These are phyloP conservation scores for Emergomyces orientalis DNA, from an alignment of 2,329 filamentous ascomycete species.

Conservation along the genomic window DNA sequence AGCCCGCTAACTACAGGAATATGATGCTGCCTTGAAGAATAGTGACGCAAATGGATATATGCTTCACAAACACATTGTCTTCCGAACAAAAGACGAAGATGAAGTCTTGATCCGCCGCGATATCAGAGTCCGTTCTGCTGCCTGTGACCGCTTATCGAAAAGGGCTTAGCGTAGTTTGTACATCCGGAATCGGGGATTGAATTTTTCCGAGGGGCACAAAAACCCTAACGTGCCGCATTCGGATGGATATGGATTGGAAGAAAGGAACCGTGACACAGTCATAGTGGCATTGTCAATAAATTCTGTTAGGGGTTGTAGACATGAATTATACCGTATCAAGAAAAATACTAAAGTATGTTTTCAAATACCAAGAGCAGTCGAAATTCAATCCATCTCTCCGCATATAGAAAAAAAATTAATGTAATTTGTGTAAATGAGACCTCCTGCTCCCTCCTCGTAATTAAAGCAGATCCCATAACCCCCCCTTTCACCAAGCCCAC, in stretches of 20 bases:
- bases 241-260: too few species aligned
- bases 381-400: slow-evolving; percentile 5
- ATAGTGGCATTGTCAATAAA: background rate
- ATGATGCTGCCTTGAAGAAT: background rate
- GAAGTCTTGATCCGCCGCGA: background rate
- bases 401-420: slow-evolving; percentile 10
- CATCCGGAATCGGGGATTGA: background rate
- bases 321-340: background rate
- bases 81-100: background rate
- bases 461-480: slow-evolving; percentile 8
- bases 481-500: slow-evolving; percentile 44
- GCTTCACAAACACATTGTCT: background rate
- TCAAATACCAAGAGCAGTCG: background rate
- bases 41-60: background rate
- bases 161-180: background rate
- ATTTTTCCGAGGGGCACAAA: too few species aligned
- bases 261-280: too few species aligned
- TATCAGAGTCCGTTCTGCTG: slow-evolving; percentile 22
- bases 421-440: background rate
- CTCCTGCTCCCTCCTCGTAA: slow-evolving; percentile 7
- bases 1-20: background rate
- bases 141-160: slow-evolving; percentile 20
- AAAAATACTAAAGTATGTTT: background rate
- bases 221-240: too few species aligned
- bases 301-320: background rate